Evolutionary conservation across 2,329 filamentous ascomycete species (phyloP).

Genomic region (Hawksworthiomyces lignivorus): DNA sequence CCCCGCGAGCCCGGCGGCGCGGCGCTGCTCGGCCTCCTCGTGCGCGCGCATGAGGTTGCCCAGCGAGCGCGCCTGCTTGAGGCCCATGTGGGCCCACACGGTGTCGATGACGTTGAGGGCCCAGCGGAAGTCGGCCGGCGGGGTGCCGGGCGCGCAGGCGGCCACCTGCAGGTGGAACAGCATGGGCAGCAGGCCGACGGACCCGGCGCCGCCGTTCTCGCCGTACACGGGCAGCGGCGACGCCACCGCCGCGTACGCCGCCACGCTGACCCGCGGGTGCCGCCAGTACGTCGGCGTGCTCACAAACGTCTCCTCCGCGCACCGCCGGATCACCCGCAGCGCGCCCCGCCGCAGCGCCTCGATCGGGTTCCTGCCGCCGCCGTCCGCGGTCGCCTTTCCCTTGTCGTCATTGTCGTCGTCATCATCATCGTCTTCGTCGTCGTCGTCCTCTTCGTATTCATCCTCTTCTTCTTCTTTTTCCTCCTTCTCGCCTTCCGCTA

Average conservation of each 20-base stretch:
- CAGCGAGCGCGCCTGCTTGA: constrained; percentile 39
- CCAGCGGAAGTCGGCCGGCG: constrained; percentile 36
- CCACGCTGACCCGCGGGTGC: constrained; percentile 33
- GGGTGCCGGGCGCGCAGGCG: constrained; percentile 38
- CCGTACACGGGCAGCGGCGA: constrained; percentile 16
- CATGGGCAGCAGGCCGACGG: constrained; percentile 39
- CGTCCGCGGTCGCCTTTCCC: background rate
- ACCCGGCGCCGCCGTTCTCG: constrained; percentile 35
- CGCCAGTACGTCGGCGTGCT: constrained; percentile 45
- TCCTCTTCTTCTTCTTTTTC: background rate
- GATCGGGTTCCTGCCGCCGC: background rate
- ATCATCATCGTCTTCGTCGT: background rate
- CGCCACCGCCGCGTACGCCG: constrained; percentile 24
- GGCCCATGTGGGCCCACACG: constrained; percentile 43
- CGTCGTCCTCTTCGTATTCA: background rate
- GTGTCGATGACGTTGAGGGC: constrained; percentile 36
- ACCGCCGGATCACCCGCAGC: constrained; percentile 25
- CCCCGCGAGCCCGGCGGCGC: background rate
- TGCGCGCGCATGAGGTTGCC: constrained; percentile 27
- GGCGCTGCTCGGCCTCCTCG: constrained; percentile 13
- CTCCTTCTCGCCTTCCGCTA: background rate
- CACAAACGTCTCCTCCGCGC: constrained; percentile 36
- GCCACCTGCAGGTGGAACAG: constrained; percentile 42
- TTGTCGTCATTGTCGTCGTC: too few species aligned
- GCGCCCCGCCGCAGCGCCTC: constrained; percentile 18